These are phyloP conservation scores for Boletus pseudopeckii DNA, from an alignment of 768 basidiomycete species.

Conservation along the genomic window DNA sequence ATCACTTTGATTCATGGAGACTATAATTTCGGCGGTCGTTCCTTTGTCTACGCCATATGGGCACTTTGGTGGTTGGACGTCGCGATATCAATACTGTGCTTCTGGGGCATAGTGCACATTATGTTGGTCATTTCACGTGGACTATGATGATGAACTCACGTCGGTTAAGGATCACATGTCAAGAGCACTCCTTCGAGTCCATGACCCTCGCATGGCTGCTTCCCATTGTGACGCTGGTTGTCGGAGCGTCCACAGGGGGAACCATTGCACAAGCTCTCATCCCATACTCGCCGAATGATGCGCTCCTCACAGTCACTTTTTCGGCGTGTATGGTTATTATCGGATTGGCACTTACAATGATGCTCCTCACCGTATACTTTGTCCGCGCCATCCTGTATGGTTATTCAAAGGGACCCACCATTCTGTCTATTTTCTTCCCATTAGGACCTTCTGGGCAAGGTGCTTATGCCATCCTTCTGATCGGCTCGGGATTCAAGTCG, in stretches of 20 bases:
- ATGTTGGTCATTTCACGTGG: constrained; percentile 48
- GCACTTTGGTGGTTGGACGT: constrained; percentile 69
- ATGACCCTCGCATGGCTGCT: constrained; percentile 72
- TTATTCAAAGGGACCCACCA: constrained; percentile 42
- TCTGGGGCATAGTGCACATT: constrained; percentile 58
- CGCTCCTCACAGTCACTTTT: constrained; percentile 52
- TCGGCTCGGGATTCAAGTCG: constrained; percentile 47
- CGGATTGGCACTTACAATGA: constrained; percentile 57
- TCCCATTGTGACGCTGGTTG: constrained; percentile 71
- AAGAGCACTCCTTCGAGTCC: constrained; percentile 50
- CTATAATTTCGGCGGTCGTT: constrained; percentile 47
- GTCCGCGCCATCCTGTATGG: constrained; percentile 56
- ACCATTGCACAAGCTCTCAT: constrained; percentile 51
- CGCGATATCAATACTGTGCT: constrained; percentile 51
- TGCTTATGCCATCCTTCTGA: constrained; percentile 52
- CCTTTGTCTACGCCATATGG: constrained; percentile 57
- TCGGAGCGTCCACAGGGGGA: constrained; percentile 65
- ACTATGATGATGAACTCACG: constrained; percentile 16
- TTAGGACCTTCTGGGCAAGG: constrained; percentile 72
- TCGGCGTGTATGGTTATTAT: constrained; percentile 55
- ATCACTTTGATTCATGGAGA: constrained; percentile 42
- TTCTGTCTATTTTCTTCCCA: constrained; percentile 68
- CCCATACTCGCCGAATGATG: constrained; percentile 42
- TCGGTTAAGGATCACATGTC: constrained; percentile 48
- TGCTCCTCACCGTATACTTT: constrained; percentile 66